These are phyloP conservation scores for Hyphodiscus hymeniophilus DNA, from an alignment of 495 filamentous ascomycete genomes.

Conservation along the genomic window DNA sequence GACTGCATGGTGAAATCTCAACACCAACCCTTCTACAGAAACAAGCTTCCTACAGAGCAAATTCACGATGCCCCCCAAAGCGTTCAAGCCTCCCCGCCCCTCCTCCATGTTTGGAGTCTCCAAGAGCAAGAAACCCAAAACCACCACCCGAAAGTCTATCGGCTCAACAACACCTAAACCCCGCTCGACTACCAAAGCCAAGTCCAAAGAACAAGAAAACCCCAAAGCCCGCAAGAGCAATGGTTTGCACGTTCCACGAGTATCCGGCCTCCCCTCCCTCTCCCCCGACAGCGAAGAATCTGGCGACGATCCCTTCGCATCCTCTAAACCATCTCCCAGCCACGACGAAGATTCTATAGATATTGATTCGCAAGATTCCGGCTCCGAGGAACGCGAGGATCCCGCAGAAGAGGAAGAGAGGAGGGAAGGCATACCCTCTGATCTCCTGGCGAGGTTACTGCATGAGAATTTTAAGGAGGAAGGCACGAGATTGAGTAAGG, in stretches of 20 bases:
- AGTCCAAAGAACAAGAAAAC: not conserved
- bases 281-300: not conserved
- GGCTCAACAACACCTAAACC: not conserved
- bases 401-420: not conserved
- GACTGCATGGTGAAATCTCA: constrained; percentile 1
- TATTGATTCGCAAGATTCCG: not conserved
- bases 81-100: constrained; percentile 22
- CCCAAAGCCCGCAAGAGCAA: not conserved
- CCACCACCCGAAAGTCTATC: not conserved
- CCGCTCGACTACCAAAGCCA: not conserved
- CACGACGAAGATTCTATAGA: not conserved
- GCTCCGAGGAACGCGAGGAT: not conserved
- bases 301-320: constrained; percentile 3
- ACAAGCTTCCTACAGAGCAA: not conserved
- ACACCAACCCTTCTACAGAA: not conserved
- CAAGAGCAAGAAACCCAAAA: constrained; percentile 4
- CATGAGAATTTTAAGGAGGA: constrained; percentile 59
- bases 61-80: constrained; percentile 19
- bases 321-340: not conserved
- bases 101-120: not conserved
- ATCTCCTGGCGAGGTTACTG: constrained; percentile 65
- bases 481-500: constrained; percentile 65
- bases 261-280: not conserved
- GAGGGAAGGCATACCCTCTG: constrained; percentile 52
- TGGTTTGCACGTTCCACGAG: not conserved